Evolutionary conservation across 176 grass and related monocot genomes (phyloP).

Genomic region (Ampelocalamus luodianensis): DNA sequence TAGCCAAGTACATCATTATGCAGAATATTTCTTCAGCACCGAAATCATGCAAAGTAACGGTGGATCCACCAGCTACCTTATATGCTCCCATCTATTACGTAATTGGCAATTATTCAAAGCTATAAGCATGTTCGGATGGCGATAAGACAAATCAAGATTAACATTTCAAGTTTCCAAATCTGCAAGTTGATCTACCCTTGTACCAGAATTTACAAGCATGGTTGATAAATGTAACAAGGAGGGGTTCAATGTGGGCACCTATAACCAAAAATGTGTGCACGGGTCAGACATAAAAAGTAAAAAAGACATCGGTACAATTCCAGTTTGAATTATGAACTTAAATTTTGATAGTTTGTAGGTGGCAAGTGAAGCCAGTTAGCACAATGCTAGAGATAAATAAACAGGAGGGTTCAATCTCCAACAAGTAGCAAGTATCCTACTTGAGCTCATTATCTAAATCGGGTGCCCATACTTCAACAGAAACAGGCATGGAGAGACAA

Average conservation of each 20-base stretch:
- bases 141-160: too few relatives aligned
- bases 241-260: not conserved
- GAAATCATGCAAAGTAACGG: too few relatives aligned
- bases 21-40: too few relatives aligned
- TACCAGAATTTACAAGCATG: not conserved
- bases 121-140: too few relatives aligned
- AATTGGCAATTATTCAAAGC: too few relatives aligned
- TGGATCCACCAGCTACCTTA: too few relatives aligned
- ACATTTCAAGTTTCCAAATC: too few relatives aligned
- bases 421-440: not conserved
- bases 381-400: not conserved
- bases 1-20: too few relatives aligned
- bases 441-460: conserved; percentile 9
- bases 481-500: not conserved
- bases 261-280: not conserved
- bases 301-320: too few relatives aligned
- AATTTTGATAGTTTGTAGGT: conserved; percentile 12
- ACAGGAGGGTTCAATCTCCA: not conserved
- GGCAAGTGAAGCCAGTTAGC: conserved; percentile 22
- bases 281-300: not conserved
- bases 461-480: not conserved
- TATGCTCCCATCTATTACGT: too few relatives aligned
- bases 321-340: not conserved
- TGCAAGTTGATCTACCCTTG: not conserved
- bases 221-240: not conserved